These are phyloP conservation scores for Exophiala calicioides DNA, from an alignment of 2,329 filamentous ascomycete species.

Conservation along the genomic window DNA sequence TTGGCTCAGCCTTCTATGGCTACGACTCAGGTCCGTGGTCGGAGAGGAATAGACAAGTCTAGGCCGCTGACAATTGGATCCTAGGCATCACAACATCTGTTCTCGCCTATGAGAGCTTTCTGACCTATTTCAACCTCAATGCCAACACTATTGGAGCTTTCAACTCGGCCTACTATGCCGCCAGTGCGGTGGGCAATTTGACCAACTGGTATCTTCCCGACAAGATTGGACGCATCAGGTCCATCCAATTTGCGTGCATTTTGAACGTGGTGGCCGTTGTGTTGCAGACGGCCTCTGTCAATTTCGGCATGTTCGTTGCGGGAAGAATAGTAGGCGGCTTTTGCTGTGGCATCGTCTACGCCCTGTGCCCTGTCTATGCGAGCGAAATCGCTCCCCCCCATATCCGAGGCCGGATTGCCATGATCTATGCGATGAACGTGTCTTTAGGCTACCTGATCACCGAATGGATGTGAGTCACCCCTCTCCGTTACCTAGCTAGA, in stretches of 20 bases:
- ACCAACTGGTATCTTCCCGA: constrained; percentile 1
- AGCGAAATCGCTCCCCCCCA: constrained; percentile 16
- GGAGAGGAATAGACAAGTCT: not conserved
- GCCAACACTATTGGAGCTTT: constrained; percentile 8
- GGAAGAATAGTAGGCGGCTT: constrained; percentile 60
- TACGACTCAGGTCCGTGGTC: not conserved
- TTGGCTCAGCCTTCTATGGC: constrained; percentile 5
- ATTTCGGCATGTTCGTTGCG: constrained; percentile 57
- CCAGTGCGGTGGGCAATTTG: not conserved
- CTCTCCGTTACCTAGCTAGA: not conserved
- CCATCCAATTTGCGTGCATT: constrained; percentile 3
- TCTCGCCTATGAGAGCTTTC: constrained; percentile 1
- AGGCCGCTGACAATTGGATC: not conserved
- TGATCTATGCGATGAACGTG: constrained; percentile 1
- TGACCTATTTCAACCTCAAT: constrained; percentile 10
- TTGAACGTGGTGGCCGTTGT: constrained; percentile 60
- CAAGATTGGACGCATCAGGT: constrained; percentile 7
- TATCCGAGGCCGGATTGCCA: constrained; percentile 9
- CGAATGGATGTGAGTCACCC: constrained; percentile 4
- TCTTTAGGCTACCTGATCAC: constrained; percentile 3
- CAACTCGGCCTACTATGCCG: constrained; percentile 11
- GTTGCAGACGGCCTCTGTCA: constrained; percentile 60
- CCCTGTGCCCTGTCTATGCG: constrained; percentile 11
- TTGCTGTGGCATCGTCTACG: constrained; percentile 27
- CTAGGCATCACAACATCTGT: not conserved